phyloP scores from a whole-genome alignment of 2,329 filamentous ascomycete genomes.

The Neoarthrinium moseri region DNA sequence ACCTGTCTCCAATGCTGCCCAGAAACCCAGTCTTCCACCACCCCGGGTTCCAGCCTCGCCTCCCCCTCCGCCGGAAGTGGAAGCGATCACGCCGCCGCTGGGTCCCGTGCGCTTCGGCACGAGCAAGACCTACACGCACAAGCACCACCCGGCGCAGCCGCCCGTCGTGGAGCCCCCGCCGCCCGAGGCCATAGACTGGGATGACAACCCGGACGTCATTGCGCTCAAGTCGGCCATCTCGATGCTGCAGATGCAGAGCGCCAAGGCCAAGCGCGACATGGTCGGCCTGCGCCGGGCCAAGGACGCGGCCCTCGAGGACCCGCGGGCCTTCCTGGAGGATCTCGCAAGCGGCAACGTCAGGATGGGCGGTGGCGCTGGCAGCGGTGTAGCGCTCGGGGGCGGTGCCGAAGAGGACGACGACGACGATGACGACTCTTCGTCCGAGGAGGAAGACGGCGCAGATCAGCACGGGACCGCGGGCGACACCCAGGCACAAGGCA shows the following conservation, averaged over 20 bases:
- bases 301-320: constrained; percentile 66
- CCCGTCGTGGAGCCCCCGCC: constrained; percentile 36
- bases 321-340: constrained; percentile 69
- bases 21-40: not conserved
- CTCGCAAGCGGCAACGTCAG: constrained; percentile 62
- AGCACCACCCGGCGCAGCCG: constrained; percentile 17
- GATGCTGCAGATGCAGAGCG: constrained; percentile 81
- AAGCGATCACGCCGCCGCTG: constrained; percentile 53
- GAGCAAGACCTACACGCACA: constrained; percentile 21
- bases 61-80: constrained; percentile 45
- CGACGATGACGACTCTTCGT: constrained; percentile 21
- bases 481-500: too few species aligned
- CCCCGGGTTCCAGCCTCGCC: not conserved
- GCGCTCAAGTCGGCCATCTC: constrained; percentile 83
- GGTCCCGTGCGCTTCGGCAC: constrained; percentile 31
- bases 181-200: constrained; percentile 55
- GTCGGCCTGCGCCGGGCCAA: constrained; percentile 68
- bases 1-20: not conserved
- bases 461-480: not conserved
- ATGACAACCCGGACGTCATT: constrained; percentile 78
- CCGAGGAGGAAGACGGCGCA: not conserved
- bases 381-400: constrained; percentile 6
- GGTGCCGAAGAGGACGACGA: constrained; percentile 28
- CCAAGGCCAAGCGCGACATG: constrained; percentile 75
- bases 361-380: constrained; percentile 20